These are phyloP conservation scores for Gentiana dahurica DNA, from an alignment of 257 asterid species.

Conservation along the genomic window DNA sequence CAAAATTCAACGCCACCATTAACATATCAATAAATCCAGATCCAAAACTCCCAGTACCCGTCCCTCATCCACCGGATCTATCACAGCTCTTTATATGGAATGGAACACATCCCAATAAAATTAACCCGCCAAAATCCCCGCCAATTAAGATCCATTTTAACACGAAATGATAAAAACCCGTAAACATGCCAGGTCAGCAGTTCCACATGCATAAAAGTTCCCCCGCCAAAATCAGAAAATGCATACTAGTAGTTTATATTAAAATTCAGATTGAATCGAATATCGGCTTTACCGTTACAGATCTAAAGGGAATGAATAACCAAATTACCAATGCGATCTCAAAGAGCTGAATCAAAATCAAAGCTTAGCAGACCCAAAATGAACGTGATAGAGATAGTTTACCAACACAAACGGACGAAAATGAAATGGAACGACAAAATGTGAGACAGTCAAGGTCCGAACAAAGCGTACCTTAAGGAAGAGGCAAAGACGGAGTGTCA, in stretches of 20 bases:
- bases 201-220: not conserved
- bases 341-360: not conserved
- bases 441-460: conserved; percentile 4
- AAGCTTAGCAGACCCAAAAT: not conserved
- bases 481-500: conserved; percentile 6
- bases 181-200: conserved; percentile 13
- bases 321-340: not conserved
- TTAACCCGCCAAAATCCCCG: not conserved
- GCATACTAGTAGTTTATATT: too few species aligned
- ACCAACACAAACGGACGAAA: not conserved
- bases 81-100: conserved; percentile 2
- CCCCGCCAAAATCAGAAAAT: too few species aligned
- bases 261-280: too few species aligned
- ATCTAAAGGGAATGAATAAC: conserved; percentile 13
- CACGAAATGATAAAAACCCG: not conserved
- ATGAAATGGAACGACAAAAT: too few species aligned
- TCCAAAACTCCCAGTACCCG: conserved; percentile 12
- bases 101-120: conserved; percentile 6
- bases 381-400: too few species aligned
- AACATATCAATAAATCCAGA: conserved; percentile 17
- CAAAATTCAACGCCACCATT: conserved; percentile 10
- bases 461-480: conserved; percentile 28
- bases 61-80: conserved; percentile 9
- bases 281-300: conserved; percentile 16
- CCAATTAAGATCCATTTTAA: too few species aligned